Conservation (phyloP, 176 grass and related monocot genomes). For the Secale cereale region DNA sequence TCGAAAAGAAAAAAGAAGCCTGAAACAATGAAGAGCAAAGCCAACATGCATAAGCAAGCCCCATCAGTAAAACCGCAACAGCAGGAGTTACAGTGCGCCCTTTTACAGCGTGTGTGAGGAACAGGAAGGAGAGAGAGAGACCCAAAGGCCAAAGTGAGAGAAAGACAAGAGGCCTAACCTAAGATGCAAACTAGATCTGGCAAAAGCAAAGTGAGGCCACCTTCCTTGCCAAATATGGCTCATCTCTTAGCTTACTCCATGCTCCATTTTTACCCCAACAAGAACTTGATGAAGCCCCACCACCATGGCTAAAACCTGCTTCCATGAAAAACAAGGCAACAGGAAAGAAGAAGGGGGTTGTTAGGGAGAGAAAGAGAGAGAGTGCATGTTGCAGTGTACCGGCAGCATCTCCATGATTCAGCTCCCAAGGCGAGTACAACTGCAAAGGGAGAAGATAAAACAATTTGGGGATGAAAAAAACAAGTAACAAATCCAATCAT, state of each 20-base stretch:
- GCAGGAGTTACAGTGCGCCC: constrained; percentile 15
- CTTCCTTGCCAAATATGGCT: constrained; percentile 44
- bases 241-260: constrained; percentile 28
- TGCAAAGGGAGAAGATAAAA: constrained; percentile 21
- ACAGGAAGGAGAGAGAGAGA: background rate
- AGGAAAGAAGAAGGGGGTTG: background rate
- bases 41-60: background rate
- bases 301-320: constrained; percentile 13
- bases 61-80: constrained; percentile 7
- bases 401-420: constrained; percentile 37
- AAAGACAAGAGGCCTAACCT: constrained; percentile 19
- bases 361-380: constrained; percentile 14
- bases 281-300: constrained; percentile 45
- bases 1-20: background rate
- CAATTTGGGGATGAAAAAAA: constrained; percentile 32
- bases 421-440: constrained; percentile 41
- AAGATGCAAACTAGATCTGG: constrained; percentile 39
- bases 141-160: background rate
- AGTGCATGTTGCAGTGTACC: constrained; percentile 28
- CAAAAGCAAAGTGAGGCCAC: constrained; percentile 8
- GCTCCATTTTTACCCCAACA: constrained; percentile 46
- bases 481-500: constrained; percentile 33
- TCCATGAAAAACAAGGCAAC: constrained; percentile 26
- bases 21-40: constrained; percentile 1
- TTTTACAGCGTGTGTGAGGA: constrained; percentile 8